Evolutionary conservation across 495 filamentous ascomycete genomes (phyloP), one percentile per base, ranked within the genome.

Genomic region (Neurospora sp.): DNA sequence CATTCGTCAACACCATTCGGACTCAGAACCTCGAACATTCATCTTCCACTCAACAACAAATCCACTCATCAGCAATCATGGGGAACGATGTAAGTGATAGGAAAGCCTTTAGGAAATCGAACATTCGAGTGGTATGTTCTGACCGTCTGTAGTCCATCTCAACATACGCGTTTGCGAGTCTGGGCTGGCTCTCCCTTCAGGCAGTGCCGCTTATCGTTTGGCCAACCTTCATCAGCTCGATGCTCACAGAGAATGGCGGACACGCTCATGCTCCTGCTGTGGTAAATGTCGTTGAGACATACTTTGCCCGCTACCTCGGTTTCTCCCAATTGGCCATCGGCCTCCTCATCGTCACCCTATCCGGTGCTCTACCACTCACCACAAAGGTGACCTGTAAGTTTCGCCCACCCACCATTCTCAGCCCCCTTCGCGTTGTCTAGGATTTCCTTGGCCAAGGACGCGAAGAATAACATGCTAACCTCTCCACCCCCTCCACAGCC

Each of bases 281-380:
- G 27, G 53, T 69, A 37, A 73, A 18, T 89, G 90, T 80, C 16
- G 83, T 93, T n/a, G 92, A 94, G 80, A 77, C 85, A 12, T 96
- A 96, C 83, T 87, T 94, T 77, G 87, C 89, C 45, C 90, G 92
- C 39, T 87, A 85, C 35, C 82, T 93, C 0, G 92, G 92, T 59
- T 78, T 96, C 42, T 79, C 88, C 27, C 82, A 93, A 38, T 76
- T 97, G 22, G 84, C 90, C 38, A 81, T 97, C 22, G 90, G 89
- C 44, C 74, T 88, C 12, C 79, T 95, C 41, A 86, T 86, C 7
- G 81, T 94, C 41, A 86, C 94, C 71, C 82, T 95, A 2, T 91
- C 92, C 0, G 94, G 93, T 71, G 87, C 87, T 6, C 85, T 97
- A n/a, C 94, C 93, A 0, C 80, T 96, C 20, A 87, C 86, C 3